These are phyloP conservation scores for Epichloe hybrida DNA, from an alignment of 2,329 filamentous ascomycete genomes.

Conservation along the genomic window DNA sequence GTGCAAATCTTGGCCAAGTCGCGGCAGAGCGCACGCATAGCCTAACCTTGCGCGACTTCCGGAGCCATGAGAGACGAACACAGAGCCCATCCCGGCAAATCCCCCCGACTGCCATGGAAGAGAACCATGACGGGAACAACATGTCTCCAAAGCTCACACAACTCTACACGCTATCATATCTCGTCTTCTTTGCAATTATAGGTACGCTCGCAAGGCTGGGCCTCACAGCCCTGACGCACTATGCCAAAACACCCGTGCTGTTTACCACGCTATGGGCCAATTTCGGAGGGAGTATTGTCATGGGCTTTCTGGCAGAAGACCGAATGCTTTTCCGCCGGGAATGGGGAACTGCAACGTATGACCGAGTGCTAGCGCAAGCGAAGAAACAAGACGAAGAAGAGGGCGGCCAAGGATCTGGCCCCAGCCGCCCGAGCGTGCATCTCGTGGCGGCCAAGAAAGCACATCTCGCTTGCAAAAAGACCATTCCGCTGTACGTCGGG, in stretches of 20 bases:
- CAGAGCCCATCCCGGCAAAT: no score
- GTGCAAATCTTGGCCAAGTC: slow-evolving; percentile 31
- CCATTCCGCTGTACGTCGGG: slow-evolving; percentile 76
- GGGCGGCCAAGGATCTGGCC: slow-evolving; percentile 10
- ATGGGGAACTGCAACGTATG: slow-evolving; percentile 37
- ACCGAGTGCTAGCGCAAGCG: slow-evolving; percentile 19
- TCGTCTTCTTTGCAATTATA: slow-evolving; percentile 76
- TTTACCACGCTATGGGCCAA: slow-evolving; percentile 81
- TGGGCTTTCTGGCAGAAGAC: slow-evolving; percentile 80
- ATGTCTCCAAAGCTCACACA: slow-evolving; percentile 41
- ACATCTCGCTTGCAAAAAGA: slow-evolving; percentile 60
- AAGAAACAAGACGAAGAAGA: slow-evolving; percentile 25
- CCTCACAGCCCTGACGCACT: slow-evolving; percentile 64
- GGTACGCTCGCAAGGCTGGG: slow-evolving; percentile 77
- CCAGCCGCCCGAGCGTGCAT: slow-evolving; percentile 15
- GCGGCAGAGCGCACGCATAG: slow-evolving; percentile 5
- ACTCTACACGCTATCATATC: slow-evolving; percentile 64
- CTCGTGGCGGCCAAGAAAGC: slow-evolving; percentile 37
- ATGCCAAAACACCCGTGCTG: slow-evolving; percentile 60
- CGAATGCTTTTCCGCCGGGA: slow-evolving; percentile 58
- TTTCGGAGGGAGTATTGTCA: slow-evolving; percentile 63
- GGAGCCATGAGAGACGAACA: no score
- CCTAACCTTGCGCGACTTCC: no score
- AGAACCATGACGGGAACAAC: neutral
- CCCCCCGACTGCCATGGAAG: no score